Evolutionary conservation across 177 flowering plant genomes (phyloP), one percentile per base, ranked within the genome.

Genomic region (Tripterygium wilfordii): DNA sequence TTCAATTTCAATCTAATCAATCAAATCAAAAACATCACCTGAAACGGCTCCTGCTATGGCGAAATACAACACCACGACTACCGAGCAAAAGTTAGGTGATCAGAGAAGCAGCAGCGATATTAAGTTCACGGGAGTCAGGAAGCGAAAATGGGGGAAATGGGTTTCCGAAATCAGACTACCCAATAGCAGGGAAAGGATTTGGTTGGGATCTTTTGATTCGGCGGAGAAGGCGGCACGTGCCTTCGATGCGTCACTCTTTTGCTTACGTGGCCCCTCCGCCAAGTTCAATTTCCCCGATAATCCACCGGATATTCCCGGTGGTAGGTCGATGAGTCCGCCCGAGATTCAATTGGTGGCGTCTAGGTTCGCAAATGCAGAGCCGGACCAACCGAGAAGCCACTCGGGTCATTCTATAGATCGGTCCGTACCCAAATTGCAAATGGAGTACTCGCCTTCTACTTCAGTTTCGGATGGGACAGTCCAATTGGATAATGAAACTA

Each of bases 221-320:
- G 65, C 88, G 0, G 88, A 83, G 55, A 83, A 79, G 59, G 95
- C 95, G 1, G 95, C 95, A 0, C 57, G 88, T n/a, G 95, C 95
- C 2, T 86, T 72, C 65, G 95, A 86, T 51, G 91, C 88, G 0
- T 90, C 95, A 2, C 56, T 66, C 0, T 86, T 58, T 50, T 86
- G 91, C 65, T 48, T 86, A 15, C 79, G 95, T 0, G 95, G 95
- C 20, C 57, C 45, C 9, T 13, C 51, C 2, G 88, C 85, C 1
- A 76, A 67, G 49, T 70, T 85, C 57, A 85, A 85, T 45, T 85
- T 85, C 66, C 90, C 88, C 0, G 62, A 58, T 2, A 59, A 36
- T 8, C 80, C 82, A 1, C 85, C 85, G 9, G 57, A 69, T 1
- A 71, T 75, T 9, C 29, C 67, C 4, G 79, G 62, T 18, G 70